Percentiles rank a stretch among this genome's conserved stretches.
Conservation (phyloP, 2,329 filamentous ascomycete species). For the Fusarium newnesense region DNA sequence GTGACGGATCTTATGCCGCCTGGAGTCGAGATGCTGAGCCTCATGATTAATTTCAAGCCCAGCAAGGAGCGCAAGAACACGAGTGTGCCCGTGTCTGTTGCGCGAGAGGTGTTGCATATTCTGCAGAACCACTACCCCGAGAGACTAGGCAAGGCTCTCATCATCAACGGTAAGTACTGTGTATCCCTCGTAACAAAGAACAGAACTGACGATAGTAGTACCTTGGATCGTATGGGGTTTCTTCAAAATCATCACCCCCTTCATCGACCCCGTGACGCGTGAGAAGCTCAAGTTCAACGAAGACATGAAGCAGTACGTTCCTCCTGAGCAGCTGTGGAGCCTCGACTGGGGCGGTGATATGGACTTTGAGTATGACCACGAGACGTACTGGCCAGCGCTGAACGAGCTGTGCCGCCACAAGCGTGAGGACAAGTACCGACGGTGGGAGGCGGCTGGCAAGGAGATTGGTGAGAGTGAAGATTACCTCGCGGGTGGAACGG, state of each 20-base stretch:
- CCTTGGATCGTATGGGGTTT: slow-evolving; percentile 93
- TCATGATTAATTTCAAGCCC: slow-evolving; percentile 92
- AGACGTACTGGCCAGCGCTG: slow-evolving; percentile 88
- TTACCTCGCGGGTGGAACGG: slow-evolving; percentile 76
- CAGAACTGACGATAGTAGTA: slow-evolving; percentile 60
- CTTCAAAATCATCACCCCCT: slow-evolving; percentile 95
- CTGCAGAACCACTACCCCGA: slow-evolving; percentile 97
- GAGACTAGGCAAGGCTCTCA: slow-evolving; percentile 85
- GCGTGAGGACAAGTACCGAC: slow-evolving; percentile 68
- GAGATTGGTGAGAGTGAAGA: slow-evolving; percentile 86
- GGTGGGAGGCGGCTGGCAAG: slow-evolving; percentile 85
- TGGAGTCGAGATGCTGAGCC: slow-evolving; percentile 84
- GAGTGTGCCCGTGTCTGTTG: slow-evolving; percentile 77
- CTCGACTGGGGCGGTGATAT: slow-evolving; percentile 79
- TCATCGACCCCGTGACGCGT: slow-evolving; percentile 93
- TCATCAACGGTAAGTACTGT: slow-evolving; percentile 77
- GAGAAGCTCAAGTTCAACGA: slow-evolving; percentile 99
- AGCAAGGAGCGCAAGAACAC: slow-evolving; percentile 79
- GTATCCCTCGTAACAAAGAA: background rate
- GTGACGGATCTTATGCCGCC: slow-evolving; percentile 88
- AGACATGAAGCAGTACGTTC: slow-evolving; percentile 84
- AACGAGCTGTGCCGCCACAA: slow-evolving; percentile 75
- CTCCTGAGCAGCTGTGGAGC: slow-evolving; percentile 83
- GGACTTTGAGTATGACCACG: slow-evolving; percentile 92
- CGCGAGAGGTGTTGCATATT: slow-evolving; percentile 86